These are phyloP conservation scores for Chlamydomonas sphaeroides DNA, from an alignment of 139 green algal species.

Conservation along the genomic window DNA sequence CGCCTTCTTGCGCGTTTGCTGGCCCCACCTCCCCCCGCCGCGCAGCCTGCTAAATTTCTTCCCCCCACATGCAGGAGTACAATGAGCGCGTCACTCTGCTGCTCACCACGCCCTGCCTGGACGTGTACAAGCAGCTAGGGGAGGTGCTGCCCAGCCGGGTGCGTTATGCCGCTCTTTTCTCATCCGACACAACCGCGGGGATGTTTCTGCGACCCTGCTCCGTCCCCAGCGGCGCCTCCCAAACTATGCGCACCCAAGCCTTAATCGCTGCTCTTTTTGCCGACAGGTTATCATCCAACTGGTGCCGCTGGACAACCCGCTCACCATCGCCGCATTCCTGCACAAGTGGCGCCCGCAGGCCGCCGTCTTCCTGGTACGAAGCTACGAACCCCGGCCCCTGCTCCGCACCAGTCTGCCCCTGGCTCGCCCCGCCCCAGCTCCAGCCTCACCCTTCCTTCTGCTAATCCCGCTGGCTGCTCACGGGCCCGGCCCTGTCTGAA, in stretches of 20 bases:
- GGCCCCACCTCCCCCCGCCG: too few species aligned
- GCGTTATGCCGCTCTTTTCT: background rate
- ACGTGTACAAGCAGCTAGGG: slow-evolving; percentile 43
- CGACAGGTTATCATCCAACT: slow-evolving; percentile 64
- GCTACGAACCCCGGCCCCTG: too few species aligned
- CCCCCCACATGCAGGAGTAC: slow-evolving; percentile 71
- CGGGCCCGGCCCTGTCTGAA: too few species aligned
- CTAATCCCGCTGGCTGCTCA: background rate
- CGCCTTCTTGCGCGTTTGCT: too few species aligned
- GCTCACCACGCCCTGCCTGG: slow-evolving; percentile 47
- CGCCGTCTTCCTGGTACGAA: slow-evolving; percentile 66
- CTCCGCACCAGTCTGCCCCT: too few species aligned
- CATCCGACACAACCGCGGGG: background rate
- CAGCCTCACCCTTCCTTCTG: too few species aligned
- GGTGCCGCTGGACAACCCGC: slow-evolving; percentile 58
- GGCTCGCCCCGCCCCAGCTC: too few species aligned
- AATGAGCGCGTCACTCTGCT: slow-evolving; percentile 63
- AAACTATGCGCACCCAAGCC: too few species aligned
- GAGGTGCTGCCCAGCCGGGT: slow-evolving; percentile 51
- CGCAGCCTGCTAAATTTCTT: too few species aligned
- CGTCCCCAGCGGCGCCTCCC: too few species aligned
- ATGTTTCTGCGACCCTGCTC: too few species aligned
- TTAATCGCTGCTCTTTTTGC: background rate
- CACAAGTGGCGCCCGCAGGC: slow-evolving; percentile 59
- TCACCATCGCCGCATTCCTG: slow-evolving; percentile 57